These are phyloP conservation scores for Xylariaceae sp. DNA, from an alignment of 2,329 filamentous ascomycete genomes.

Conservation along the genomic window DNA sequence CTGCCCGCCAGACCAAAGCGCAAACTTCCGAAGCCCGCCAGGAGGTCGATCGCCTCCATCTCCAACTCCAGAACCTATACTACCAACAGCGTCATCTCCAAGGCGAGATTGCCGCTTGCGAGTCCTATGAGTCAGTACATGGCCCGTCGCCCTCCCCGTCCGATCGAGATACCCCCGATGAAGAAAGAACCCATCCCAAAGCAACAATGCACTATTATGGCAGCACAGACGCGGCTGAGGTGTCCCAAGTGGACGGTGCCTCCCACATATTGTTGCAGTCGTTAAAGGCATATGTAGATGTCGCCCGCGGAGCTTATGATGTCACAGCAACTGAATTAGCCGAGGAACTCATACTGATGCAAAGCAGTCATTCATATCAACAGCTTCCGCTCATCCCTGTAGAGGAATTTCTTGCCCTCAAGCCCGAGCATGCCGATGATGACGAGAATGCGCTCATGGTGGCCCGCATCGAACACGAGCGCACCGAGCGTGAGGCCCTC, in stretches of 20 bases:
- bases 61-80: slow-evolving; percentile 92
- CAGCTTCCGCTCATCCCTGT: slow-evolving; percentile 80
- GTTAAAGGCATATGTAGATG: no score
- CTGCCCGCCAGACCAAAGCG: slow-evolving; percentile 81
- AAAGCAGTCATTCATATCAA: slow-evolving; percentile 75
- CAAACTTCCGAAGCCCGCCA: slow-evolving; percentile 82
- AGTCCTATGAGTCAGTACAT: slow-evolving; percentile 77
- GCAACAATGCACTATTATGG: no score
- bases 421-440: slow-evolving; percentile 70
- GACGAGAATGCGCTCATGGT: slow-evolving; percentile 83
- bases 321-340: slow-evolving; percentile 6
- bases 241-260: no score
- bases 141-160: neutral
- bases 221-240: no score
- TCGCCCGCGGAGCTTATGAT: no score
- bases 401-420: slow-evolving; percentile 74
- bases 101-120: slow-evolving; percentile 86
- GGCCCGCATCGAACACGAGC: slow-evolving; percentile 87
- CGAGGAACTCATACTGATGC: slow-evolving; percentile 22
- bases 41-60: slow-evolving; percentile 86
- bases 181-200: neutral
- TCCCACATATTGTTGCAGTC: no score
- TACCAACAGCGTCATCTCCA: slow-evolving; percentile 92
- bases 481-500: slow-evolving; percentile 75
- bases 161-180: slow-evolving; percentile 3